Evolutionary conservation across 2,329 filamentous ascomycete genomes (phyloP), one percentile per base, ranked within the genome.

Genomic region (Fusarium proliferatum): DNA sequence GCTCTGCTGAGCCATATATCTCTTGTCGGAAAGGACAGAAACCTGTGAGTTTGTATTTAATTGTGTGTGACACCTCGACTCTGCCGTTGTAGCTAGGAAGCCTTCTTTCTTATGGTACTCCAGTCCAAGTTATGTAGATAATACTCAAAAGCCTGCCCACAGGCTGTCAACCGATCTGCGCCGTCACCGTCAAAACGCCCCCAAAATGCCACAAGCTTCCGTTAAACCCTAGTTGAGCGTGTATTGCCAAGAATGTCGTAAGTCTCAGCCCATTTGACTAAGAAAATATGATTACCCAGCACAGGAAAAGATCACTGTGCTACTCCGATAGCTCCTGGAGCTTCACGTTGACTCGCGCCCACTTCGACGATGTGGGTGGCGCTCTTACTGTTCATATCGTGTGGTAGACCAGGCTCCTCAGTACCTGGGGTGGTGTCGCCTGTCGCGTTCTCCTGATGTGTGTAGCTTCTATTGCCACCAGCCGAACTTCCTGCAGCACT

Each of bases 121-220:
- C n/a, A 34, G 43, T 64, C 33, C 57, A 58, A 45, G 33, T 58
- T 39, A 28, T 61, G 39, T 58, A 60, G 30, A 46, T 34, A 56
- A n/a, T 55, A 45, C 39, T 57, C 19, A 43, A 67, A 74, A 61
- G 67, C 67, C 71, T 58, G 49, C 23, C 46, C 21, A 43, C 13
- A 52, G 62, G 51, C 52, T 61, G 26, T 30, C 71, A 74, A 45
- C 52, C 67, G 42, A 60, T 39, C 53, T 69, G 33, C 71, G 67
- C 67, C 71, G 8, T 61, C 28, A 28, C 57, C 59, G n/a, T 51
- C 26, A 43, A n/a, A 62, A 74, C 71, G 56, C 71, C 71, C 45
- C 41, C 12, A n/a, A 43, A 46, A 68, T 53, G 36, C 30, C 61
- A 57, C 42, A 60, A 59, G 53, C 34, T 38, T 41, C 55, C 67